These are phyloP conservation scores for Metroxylon sagu DNA, from an alignment of 176 grass and related monocot genomes.

Conservation along the genomic window DNA sequence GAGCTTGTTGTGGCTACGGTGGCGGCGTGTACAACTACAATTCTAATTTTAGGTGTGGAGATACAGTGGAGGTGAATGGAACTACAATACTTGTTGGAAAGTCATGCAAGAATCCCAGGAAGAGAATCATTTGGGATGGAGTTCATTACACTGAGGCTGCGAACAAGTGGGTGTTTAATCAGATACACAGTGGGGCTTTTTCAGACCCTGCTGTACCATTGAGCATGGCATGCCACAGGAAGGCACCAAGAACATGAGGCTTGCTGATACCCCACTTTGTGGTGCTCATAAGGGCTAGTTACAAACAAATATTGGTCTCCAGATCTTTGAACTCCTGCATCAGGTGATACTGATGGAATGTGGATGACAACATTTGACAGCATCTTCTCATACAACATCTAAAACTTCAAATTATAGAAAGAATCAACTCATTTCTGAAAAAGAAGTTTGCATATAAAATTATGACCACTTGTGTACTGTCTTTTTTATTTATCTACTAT, in stretches of 20 bases:
- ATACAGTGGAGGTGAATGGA: not conserved
- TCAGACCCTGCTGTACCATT: not conserved
- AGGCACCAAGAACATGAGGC: not conserved
- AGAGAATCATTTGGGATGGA: constrained; percentile 7
- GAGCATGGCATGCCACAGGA: not conserved
- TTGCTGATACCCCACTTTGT: too few relatives aligned
- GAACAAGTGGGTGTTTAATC: constrained; percentile 11
- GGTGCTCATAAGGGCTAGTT: too few relatives aligned
- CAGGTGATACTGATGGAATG: too few relatives aligned
- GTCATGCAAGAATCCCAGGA: constrained; percentile 4
- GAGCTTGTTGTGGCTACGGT: constrained; percentile 6
- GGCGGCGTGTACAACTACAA: constrained; percentile 12
- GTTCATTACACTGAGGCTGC: constrained; percentile 15
- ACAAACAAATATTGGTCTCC: too few relatives aligned
- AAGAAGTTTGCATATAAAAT: too few relatives aligned
- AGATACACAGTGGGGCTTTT: not conserved
- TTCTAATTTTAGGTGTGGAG: not conserved
- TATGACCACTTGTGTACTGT: too few relatives aligned
- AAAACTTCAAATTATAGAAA: too few relatives aligned
- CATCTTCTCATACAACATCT: too few relatives aligned
- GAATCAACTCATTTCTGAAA: too few relatives aligned
- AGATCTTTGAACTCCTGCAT: too few relatives aligned
- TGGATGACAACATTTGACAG: too few relatives aligned
- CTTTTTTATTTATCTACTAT: too few relatives aligned
- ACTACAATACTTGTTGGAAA: not conserved